phyloP scores from a whole-genome alignment of 83 land plant genomes.

The Thuja plicata region DNA sequence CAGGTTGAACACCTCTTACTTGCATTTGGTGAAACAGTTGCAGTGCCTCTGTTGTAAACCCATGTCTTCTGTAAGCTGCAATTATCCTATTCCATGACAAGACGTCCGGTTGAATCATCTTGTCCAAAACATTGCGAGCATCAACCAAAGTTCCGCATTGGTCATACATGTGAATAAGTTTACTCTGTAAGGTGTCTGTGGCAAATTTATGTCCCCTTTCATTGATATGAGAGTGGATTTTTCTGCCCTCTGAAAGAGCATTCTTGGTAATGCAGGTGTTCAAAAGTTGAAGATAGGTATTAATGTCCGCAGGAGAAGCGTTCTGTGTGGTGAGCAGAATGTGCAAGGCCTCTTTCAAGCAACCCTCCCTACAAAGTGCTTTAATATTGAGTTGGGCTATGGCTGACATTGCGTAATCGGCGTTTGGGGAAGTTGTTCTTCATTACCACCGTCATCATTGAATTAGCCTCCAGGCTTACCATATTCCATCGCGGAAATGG shows the following conservation, averaged over 20 bases:
- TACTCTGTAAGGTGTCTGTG: neutral
- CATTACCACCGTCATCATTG: neutral
- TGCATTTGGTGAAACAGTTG: conserved; percentile 28
- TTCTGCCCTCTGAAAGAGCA: neutral
- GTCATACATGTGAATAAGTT: conserved; percentile 8
- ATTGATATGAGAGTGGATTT: neutral
- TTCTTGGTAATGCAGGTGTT: neutral
- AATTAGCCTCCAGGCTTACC: no score
- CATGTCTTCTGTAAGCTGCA: neutral
- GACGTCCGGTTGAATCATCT: neutral
- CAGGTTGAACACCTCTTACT: neutral
- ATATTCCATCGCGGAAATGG: no score
- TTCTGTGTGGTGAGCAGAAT: neutral
- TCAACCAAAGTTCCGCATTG: neutral
- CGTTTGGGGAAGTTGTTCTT: neutral
- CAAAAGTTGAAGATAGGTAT: neutral
- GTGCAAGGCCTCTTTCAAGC: neutral
- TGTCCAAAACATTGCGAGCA: neutral
- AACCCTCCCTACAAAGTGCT: neutral
- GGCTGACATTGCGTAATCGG: neutral
- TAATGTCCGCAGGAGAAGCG: neutral
- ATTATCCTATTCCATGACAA: conserved; percentile 1
- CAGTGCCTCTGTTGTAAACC: neutral
- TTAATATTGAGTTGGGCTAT: neutral
- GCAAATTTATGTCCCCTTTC: neutral